These are phyloP conservation scores for Fomitopsis pulvina DNA, from an alignment of 768 basidiomycete genomes.

Conservation along the genomic window DNA sequence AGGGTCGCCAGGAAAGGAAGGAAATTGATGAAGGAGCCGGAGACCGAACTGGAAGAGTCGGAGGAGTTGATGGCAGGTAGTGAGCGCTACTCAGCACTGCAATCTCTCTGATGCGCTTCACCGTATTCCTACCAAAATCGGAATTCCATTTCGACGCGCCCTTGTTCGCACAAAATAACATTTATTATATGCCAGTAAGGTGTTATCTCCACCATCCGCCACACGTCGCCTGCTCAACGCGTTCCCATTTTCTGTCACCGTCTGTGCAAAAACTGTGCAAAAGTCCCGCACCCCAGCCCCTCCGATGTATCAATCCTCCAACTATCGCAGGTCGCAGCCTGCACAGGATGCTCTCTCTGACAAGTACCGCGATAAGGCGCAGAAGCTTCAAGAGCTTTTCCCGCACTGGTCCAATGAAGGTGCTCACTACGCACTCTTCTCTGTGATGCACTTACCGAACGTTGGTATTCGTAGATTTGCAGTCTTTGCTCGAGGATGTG, in stretches of 20 bases:
- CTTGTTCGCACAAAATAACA: neutral
- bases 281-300: constrained; percentile 17
- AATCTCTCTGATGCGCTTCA: neutral
- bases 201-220: neutral
- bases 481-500: constrained; percentile 60
- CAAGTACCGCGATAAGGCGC: constrained; percentile 49
- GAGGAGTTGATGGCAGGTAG: neutral
- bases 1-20: neutral
- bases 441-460: constrained; percentile 23
- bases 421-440: constrained; percentile 19
- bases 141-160: neutral
- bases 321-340: constrained; percentile 22
- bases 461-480: constrained; percentile 43
- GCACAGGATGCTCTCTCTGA: constrained; percentile 17
- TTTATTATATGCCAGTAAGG: neutral
- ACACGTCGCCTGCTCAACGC: constrained; percentile 7
- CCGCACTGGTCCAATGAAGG: constrained; percentile 68
- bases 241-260: constrained; percentile 10
- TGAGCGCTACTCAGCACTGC: neutral
- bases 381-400: constrained; percentile 66
- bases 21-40: neutral
- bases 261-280: constrained; percentile 16
- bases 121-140: neutral
- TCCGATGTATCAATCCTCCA: constrained; percentile 26
- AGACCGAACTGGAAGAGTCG: neutral